A percentile compares a stretch with the other conserved stretches of the same genome.
phyloP scores from a whole-genome alignment of 2,329 filamentous ascomycete species.

The Ophiocordyceps unilateralis region DNA sequence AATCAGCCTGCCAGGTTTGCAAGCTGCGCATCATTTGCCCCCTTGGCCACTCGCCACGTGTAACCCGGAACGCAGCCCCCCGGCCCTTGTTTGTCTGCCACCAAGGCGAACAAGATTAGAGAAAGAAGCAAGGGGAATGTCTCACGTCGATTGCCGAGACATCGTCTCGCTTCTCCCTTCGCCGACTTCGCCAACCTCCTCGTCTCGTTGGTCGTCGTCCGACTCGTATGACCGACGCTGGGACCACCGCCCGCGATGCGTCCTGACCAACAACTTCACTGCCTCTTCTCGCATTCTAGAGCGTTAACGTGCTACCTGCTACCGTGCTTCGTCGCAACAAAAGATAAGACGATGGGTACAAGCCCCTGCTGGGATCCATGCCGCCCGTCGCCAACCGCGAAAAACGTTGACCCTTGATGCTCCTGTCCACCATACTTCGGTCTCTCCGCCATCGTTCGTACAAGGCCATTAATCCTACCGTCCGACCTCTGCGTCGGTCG shows the following conservation, averaged over 20 bases:
- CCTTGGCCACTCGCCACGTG: background rate
- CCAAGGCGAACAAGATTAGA: background rate
- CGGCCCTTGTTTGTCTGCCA: background rate
- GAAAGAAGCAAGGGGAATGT: background rate
- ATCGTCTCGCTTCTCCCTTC: background rate
- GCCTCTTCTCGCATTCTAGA: too few species aligned
- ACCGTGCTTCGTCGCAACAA: background rate
- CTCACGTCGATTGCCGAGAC: background rate
- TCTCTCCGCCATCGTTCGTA: too few species aligned
- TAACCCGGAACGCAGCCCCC: background rate
- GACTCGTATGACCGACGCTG: background rate
- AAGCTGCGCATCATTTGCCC: too few species aligned
- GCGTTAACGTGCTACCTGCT: too few species aligned
- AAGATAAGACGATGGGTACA: background rate
- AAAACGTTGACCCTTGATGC: too few species aligned
- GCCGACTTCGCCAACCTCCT: background rate
- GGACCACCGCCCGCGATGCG: too few species aligned
- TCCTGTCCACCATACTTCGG: too few species aligned
- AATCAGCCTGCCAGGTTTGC: too few species aligned
- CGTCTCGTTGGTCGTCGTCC: background rate
- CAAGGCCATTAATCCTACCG: too few species aligned
- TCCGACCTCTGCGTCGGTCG: too few species aligned
- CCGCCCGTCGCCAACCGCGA: background rate
- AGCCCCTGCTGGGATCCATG: too few species aligned
- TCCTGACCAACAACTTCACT: too few species aligned